A percentile compares a stretch with the other conserved stretches of the same genome.
Evolutionary conservation across 2,329 filamentous ascomycete genomes (phyloP).

Genomic region (Colletotrichum sp.): DNA sequence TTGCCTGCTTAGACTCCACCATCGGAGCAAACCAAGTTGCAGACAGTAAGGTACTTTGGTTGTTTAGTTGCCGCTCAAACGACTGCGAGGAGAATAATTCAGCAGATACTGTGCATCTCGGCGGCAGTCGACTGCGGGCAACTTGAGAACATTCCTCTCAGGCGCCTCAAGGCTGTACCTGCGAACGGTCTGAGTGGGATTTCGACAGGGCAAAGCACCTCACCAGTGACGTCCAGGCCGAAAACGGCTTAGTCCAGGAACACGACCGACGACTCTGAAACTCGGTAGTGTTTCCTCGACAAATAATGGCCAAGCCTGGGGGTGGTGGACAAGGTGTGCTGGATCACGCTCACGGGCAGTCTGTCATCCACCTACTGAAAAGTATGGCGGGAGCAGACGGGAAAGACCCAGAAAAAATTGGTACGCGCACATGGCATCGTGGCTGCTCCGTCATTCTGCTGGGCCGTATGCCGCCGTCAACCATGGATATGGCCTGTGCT

Average conservation of each 20-base stretch:
- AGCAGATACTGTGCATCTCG: neutral
- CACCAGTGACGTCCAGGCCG: neutral
- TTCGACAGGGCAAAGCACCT: neutral
- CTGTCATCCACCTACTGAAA: neutral
- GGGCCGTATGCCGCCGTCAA: neutral
- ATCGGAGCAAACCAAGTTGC: neutral
- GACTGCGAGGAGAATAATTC: neutral
- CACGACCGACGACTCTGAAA: conserved; percentile 21
- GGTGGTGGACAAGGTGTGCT: neutral
- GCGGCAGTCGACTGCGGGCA: neutral
- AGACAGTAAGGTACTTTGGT: neutral
- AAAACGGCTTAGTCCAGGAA: conserved; percentile 17
- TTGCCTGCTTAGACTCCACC: neutral
- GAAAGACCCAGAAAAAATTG: conserved; percentile 3
- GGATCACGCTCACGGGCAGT: neutral
- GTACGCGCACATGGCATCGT: conserved; percentile 15
- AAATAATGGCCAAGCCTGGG: conserved; percentile 12
- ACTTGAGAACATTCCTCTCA: neutral
- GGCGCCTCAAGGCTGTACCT: neutral
- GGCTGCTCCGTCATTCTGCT: neutral
- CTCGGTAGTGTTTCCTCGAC: conserved; percentile 21
- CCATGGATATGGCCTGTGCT: neutral
- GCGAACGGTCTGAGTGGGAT: neutral
- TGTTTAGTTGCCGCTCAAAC: neutral
- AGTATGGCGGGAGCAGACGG: neutral